Conservation (phyloP, 148 eudicot genomes). For the Tetragonia tetragonoides region DNA sequence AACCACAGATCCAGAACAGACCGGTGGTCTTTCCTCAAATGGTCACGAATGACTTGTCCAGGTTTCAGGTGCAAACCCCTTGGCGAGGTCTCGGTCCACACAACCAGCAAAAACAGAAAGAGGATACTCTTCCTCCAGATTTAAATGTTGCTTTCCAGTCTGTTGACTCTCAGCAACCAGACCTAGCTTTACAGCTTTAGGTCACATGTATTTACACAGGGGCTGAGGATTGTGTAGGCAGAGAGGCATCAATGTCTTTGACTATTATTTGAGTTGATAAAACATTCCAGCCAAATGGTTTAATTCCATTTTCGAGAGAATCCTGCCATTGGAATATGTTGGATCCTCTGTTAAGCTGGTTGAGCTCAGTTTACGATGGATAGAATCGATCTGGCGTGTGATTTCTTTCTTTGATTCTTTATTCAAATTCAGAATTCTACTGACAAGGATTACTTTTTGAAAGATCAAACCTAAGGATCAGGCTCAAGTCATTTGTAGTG, state of each 20-base stretch:
- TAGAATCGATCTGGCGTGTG: not conserved
- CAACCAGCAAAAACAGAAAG: constrained; percentile 58
- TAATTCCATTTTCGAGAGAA: not conserved
- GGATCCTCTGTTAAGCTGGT: constrained; percentile 5
- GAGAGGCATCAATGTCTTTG: not conserved
- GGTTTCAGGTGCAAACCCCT: constrained; percentile 61
- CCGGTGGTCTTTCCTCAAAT: constrained; percentile 55
- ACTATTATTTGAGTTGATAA: not conserved
- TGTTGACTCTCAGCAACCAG: constrained; percentile 97
- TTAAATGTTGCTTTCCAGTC: constrained; percentile 86
- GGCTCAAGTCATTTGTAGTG: constrained; percentile 11
- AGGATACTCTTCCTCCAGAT: constrained; percentile 83
- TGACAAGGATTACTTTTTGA: constrained; percentile 13
- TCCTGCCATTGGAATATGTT: constrained; percentile 6
- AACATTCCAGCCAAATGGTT: not conserved
- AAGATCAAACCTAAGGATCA: constrained; percentile 9
- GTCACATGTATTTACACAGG: not conserved
- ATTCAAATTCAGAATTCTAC: constrained; percentile 8
- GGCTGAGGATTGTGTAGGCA: not conserved
- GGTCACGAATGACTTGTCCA: constrained; percentile 53
- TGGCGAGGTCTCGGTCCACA: constrained; percentile 54
- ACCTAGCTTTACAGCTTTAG: constrained; percentile 90
- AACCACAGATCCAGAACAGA: constrained; percentile 45
- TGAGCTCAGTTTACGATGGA: not conserved
- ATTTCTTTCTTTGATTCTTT: constrained; percentile 10